A percentile compares a stretch with the other conserved stretches of the same genome.
These are phyloP conservation scores for Microthlaspi erraticum DNA, from an alignment of 345 rosid species.

Conservation along the genomic window DNA sequence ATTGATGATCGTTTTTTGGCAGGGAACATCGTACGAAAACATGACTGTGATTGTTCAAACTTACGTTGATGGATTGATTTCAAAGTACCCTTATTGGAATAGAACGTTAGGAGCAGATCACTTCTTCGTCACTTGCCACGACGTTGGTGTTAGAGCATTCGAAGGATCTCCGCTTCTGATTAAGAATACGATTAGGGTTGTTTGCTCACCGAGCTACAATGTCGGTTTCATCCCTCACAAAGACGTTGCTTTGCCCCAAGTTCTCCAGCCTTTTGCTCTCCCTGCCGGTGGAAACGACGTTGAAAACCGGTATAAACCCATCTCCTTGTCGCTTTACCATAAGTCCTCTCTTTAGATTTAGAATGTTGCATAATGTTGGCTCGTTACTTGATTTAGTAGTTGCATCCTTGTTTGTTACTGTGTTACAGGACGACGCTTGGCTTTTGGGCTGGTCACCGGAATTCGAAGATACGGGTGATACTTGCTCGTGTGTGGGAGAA, in stretches of 20 bases:
- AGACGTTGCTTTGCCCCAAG: conserved; percentile 95
- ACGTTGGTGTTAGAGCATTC: conserved; percentile 93
- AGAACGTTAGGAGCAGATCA: conserved; percentile 97
- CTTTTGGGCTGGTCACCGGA: conserved; percentile 98
- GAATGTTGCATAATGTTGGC: conserved; percentile 1
- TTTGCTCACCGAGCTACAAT: conserved; percentile 97
- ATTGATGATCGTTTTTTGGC: conserved; percentile 28
- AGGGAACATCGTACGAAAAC: conserved; percentile 94
- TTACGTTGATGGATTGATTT: conserved; percentile 70
- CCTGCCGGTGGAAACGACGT: conserved; percentile 89
- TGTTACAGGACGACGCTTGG: conserved; percentile 84
- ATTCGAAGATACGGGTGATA: conserved; percentile 92
- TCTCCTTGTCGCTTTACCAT: not conserved
- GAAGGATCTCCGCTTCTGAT: conserved; percentile 79
- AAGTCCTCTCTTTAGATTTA: not conserved
- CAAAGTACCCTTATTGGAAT: conserved; percentile 92
- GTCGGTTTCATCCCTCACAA: conserved; percentile 95
- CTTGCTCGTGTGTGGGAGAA: conserved; percentile 97
- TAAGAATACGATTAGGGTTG: conserved; percentile 91
- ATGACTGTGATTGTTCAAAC: conserved; percentile 86
- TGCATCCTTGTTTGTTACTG: conserved; percentile 29
- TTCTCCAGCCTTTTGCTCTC: conserved; percentile 91
- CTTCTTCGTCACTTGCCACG: conserved; percentile 96
- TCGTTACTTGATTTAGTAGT: not conserved
- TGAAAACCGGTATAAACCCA: conserved; percentile 64